Base-by-base conservation (phyloP, 441 rosid species). In the Isatis lusitanica region DNA sequence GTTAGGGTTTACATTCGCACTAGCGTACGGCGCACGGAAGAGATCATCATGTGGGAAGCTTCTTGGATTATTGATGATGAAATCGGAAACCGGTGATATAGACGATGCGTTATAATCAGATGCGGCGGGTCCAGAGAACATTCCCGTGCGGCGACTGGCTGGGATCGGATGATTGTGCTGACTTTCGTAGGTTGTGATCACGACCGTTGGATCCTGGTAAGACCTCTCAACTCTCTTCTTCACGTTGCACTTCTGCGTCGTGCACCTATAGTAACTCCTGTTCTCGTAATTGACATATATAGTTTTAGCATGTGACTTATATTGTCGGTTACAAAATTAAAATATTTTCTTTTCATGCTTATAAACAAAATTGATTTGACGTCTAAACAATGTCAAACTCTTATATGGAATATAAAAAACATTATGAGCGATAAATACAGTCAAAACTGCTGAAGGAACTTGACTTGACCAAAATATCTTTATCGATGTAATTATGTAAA, bases 181-280 rank as follows among this genome's bases (percentile, higher is more conserved):
- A 17, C 98, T 94, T 83, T 93, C 97, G 35, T 93, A 93, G 1
- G 98, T 93, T 16, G 98, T 93, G 77, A 91, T 81, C 28, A 93
- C 92, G 15, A 80, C 78, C 7, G 92, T 69, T n/a, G 94, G 94
- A 73, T 93, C 98, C 44, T 91, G 86, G 72, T 77, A 88, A 12
- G 98, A 91, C 74, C 97, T 88, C 48, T 93, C 98, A 5, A 93
- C 92, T 5, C 96, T 82, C 68, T 93, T 93, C 92, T 93, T 93
- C 47, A 93, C 97, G 1, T 67, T 83, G 76, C 97, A 93, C 52
- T 83, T 88, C 65, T 83, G 90, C 17, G 78, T 91, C 7, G 98
- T 93, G 94, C 98, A 93, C 67, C 96, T 79, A 55, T 93, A 91
- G 71, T 93, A 93, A 71, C 97, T 91, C 74, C 98, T 93, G 71